Percentiles rank a stretch among this genome's conserved stretches.
Conservation (phyloP, 1,284 basidiomycete genomes). For the Hypsizygus ulmarius region DNA sequence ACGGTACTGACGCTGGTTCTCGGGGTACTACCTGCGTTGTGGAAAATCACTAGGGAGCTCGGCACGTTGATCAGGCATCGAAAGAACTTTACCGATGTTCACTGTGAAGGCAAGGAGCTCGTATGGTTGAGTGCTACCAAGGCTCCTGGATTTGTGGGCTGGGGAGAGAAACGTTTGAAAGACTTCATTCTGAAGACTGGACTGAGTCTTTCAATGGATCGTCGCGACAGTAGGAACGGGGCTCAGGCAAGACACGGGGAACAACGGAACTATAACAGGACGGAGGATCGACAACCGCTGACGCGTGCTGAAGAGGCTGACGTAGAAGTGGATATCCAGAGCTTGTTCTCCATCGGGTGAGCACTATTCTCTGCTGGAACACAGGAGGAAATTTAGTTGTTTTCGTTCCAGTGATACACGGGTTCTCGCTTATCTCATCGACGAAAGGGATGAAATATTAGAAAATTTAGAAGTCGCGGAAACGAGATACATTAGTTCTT, state of each 20-base stretch:
- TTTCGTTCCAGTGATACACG: slow-evolving; percentile 56
- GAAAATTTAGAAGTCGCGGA: slow-evolving; percentile 78
- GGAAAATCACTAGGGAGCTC: slow-evolving; percentile 66
- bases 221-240: slow-evolving; percentile 26
- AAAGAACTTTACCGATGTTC: slow-evolving; percentile 56
- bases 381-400: neutral
- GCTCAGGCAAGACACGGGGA: slow-evolving; percentile 27
- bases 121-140: slow-evolving; percentile 64
- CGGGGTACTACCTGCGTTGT: slow-evolving; percentile 62
- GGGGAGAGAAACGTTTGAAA: slow-evolving; percentile 72
- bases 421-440: slow-evolving; percentile 61
- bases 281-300: slow-evolving; percentile 40
- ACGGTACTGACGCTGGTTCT: slow-evolving; percentile 59
- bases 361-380: slow-evolving; percentile 20
- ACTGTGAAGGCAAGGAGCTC: slow-evolving; percentile 68
- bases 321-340: slow-evolving; percentile 63
- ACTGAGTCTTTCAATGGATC: slow-evolving; percentile 54
- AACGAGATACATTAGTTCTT: slow-evolving; percentile 72
- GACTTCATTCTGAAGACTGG: slow-evolving; percentile 64
- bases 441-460: slow-evolving; percentile 69
- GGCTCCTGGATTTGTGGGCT: slow-evolving; percentile 61
- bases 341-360: slow-evolving; percentile 73
- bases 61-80: slow-evolving; percentile 53
- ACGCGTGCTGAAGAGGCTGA: slow-evolving; percentile 42
- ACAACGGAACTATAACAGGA: slow-evolving; percentile 27